phyloP scores from a whole-genome alignment of 192 early-diverging fungal species.

The Gaertneriomyces sp. region DNA sequence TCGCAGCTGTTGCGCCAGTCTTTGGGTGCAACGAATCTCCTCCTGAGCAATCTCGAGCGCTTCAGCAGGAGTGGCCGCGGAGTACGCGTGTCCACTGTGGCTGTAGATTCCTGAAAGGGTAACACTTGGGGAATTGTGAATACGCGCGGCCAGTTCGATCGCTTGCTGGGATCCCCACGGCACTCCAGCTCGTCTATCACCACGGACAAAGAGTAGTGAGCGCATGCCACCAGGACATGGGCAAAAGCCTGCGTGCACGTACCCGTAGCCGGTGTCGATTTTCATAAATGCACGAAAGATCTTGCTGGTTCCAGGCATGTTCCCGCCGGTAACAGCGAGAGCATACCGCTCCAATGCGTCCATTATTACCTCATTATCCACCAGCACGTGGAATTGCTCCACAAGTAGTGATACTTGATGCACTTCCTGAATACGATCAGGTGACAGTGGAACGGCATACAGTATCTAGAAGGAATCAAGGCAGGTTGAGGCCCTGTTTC shows the following conservation, averaged over 20 bases:
- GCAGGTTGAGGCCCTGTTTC: background rate
- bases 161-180: background rate
- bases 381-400: slow-evolving; percentile 16
- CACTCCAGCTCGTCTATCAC: slow-evolving; percentile 11
- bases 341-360: slow-evolving; percentile 22
- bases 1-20: slow-evolving; percentile 22
- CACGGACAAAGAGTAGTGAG: background rate
- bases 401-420: slow-evolving; percentile 14
- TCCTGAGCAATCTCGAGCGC: slow-evolving; percentile 12
- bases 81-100: slow-evolving; percentile 20
- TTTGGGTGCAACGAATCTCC: slow-evolving; percentile 10
- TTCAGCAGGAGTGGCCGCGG: background rate
- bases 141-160: slow-evolving; percentile 9
- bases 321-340: background rate
- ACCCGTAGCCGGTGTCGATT: slow-evolving; percentile 26
- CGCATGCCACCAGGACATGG: background rate
- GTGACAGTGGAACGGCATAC: slow-evolving; percentile 24
- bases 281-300: slow-evolving; percentile 20
- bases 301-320: background rate
- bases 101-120: slow-evolving; percentile 21
- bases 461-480: background rate
- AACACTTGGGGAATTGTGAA: slow-evolving; percentile 14
- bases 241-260: background rate
- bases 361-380: slow-evolving; percentile 24
- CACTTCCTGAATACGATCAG: slow-evolving; percentile 26